phyloP scores from a whole-genome alignment of 2,329 filamentous ascomycete species.

The Dichotomopilus funicola region DNA sequence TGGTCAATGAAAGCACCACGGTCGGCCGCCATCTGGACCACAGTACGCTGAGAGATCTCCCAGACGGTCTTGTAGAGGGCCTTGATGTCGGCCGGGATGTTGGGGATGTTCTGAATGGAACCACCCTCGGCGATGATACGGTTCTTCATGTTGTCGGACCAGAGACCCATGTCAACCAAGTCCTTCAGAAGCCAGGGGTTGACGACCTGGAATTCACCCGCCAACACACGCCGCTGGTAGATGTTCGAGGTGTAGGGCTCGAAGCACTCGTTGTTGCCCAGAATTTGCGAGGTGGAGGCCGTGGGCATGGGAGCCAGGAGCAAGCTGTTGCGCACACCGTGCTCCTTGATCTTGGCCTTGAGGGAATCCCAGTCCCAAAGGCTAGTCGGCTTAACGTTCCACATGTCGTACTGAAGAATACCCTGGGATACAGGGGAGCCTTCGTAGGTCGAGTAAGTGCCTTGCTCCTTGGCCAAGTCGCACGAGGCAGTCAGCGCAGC shows the following conservation, averaged over 20 bases:
- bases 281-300: slow-evolving; percentile 92
- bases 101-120: slow-evolving; percentile 93
- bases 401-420: slow-evolving; percentile 98
- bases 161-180: slow-evolving; percentile 92
- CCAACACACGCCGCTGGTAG: slow-evolving; percentile 95
- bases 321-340: slow-evolving; percentile 92
- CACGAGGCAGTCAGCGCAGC: slow-evolving; percentile 84
- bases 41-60: slow-evolving; percentile 94
- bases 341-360: slow-evolving; percentile 84
- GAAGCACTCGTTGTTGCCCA: slow-evolving; percentile 99
- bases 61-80: slow-evolving; percentile 98
- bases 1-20: slow-evolving; percentile 98
- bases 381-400: slow-evolving; percentile 85
- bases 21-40: slow-evolving; percentile 97
- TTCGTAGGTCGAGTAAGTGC: slow-evolving; percentile 82
- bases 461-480: slow-evolving; percentile 75
- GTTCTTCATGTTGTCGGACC: slow-evolving; percentile 99
- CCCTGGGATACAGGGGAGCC: slow-evolving; percentile 93
- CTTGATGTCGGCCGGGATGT: slow-evolving; percentile 94
- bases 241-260: slow-evolving; percentile 99
- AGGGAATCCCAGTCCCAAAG: slow-evolving; percentile 94
- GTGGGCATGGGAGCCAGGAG: slow-evolving; percentile 97
- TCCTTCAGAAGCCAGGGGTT: slow-evolving; percentile 99
- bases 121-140: slow-evolving; percentile 96
- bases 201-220: slow-evolving; percentile 98